phyloP scores from a whole-genome alignment of 2,329 filamentous ascomycete species.

The Penicillium nordicum region DNA sequence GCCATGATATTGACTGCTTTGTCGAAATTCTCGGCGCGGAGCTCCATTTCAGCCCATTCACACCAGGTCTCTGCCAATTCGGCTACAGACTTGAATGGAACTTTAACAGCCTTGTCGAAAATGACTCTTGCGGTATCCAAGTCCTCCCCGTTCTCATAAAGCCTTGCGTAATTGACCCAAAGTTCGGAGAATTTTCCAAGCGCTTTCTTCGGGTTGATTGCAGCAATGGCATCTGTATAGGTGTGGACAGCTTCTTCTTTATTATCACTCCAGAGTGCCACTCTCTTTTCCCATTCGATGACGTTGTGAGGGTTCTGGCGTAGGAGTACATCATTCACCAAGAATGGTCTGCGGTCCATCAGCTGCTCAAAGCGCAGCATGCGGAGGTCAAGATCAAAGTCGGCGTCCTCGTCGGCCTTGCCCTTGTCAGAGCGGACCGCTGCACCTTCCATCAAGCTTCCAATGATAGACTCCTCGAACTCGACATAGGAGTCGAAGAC shows the following conservation, averaged over 20 bases:
- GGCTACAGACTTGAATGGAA: constrained; percentile 95
- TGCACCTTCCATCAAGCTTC: constrained; percentile 83
- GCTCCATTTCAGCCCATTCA: constrained; percentile 97
- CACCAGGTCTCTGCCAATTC: constrained; percentile 99
- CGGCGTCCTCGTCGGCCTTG: constrained; percentile 73
- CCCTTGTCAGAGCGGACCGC: constrained; percentile 76
- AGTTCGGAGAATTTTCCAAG: constrained; percentile 90
- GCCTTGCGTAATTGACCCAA: constrained; percentile 95
- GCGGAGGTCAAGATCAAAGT: constrained; percentile 90
- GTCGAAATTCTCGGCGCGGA: constrained; percentile 93
- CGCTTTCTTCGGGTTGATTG: constrained; percentile 91
- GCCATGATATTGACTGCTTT: constrained; percentile 93
- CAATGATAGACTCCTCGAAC: constrained; percentile 94
- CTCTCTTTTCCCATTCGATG: constrained; percentile 92
- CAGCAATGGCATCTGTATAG: constrained; percentile 89
- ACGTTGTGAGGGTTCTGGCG: constrained; percentile 97
- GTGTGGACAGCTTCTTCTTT: constrained; percentile 87
- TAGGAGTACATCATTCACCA: constrained; percentile 91
- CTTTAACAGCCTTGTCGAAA: constrained; percentile 96
- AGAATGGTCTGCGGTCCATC: constrained; percentile 93
- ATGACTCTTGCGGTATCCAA: constrained; percentile 82
- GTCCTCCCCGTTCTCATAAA: constrained; percentile 88
- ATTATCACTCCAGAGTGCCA: constrained; percentile 94
- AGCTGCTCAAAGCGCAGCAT: constrained; percentile 98
- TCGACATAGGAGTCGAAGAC: constrained; percentile 96